These are phyloP conservation scores for Arctium minus DNA, from an alignment of 129 eudicot genomes.

Conservation along the genomic window DNA sequence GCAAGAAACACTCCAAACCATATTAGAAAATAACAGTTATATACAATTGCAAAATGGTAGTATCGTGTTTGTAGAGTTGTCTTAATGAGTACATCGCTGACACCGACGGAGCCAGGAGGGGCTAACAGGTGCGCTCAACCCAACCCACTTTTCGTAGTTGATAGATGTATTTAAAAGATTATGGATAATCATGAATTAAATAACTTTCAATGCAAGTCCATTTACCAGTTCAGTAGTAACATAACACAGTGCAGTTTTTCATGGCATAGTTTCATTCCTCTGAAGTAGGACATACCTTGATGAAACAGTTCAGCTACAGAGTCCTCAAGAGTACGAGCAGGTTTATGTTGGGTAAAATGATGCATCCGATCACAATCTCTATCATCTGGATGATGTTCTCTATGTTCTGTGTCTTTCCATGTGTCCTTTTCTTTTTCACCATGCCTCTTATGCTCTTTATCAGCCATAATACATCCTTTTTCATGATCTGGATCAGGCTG, in stretches of 20 bases:
- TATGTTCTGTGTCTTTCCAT: slow-evolving; percentile 38
- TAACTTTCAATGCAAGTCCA: not conserved
- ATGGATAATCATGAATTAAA: not conserved
- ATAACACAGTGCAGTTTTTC: not conserved
- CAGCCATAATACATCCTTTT: slow-evolving; percentile 34
- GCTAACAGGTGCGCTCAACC: not conserved
- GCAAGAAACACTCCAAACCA: not conserved
- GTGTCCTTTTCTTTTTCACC: slow-evolving; percentile 51
- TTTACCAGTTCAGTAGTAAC: not conserved
- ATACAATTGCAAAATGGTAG: not conserved
- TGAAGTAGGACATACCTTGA: slow-evolving; percentile 35
- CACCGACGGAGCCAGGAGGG: not conserved
- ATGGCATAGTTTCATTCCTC: not conserved
- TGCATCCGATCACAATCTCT: slow-evolving; percentile 34
- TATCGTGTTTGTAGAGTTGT: not conserved
- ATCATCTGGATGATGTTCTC: slow-evolving; percentile 43
- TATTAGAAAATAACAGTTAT: too few relatives aligned
- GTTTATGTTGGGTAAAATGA: slow-evolving; percentile 35
- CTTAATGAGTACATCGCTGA: not conserved
- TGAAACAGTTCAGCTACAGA: slow-evolving; percentile 52
- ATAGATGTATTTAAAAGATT: not conserved
- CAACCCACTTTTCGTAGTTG: not conserved
- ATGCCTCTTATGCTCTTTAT: slow-evolving; percentile 43
- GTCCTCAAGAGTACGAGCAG: slow-evolving; percentile 51
- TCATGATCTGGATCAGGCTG: slow-evolving; percentile 48